Base-by-base conservation (phyloP, 2,329 filamentous ascomycete genomes). In the Colletotrichum salicis region DNA sequence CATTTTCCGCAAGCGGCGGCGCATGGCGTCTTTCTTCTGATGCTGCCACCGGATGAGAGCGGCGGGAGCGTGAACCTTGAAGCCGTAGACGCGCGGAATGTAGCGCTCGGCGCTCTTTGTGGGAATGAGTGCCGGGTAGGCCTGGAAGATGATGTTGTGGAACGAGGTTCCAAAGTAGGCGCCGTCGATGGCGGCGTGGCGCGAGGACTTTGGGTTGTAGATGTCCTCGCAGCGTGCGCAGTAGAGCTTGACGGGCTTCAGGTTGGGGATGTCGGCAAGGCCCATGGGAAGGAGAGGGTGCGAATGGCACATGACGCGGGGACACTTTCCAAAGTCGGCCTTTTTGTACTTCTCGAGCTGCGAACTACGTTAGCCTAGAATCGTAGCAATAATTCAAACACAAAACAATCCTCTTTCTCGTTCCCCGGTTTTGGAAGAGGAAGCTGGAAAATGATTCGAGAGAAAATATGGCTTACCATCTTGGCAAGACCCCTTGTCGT, bases 321-420 rank as follows among this genome's bases (percentile, higher is more conserved):
- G 96, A 80, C 96, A 99, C 86, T 98, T 98, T 76, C 96, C 96
- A 80, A 99, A 99, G 81, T 98, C 96, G 77, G 92, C 93, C 81
- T 97, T 97, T 80, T 99, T 99, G 84, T 97, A 99, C 83, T 99
- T 99, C 76, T 99, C 96, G 73, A 98, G 92, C 96, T 98, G 78
- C 45, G 65, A 37, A 5, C 35, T 45, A 13, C 29, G 52, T 45
- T 27, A 24, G 15, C 8, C 19, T 13, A 29, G 22, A n/a, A 15
- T 59, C 33, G 37, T 37, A 59, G 29, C 27, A 12, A 27, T 10
- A 13, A 10, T 52, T 24, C 51, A 29, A 7, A 55, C 22, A 22
- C 7, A 27, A 29, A 7, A 29, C 27, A 29, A 24, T 55, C 11
- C 33, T n/a, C 24, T 4, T 22, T 24, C 24, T 68, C 27, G 33